phyloP scores from a whole-genome alignment of 371 early-diverging fungal species.

The Capillidium rhysosporum region DNA sequence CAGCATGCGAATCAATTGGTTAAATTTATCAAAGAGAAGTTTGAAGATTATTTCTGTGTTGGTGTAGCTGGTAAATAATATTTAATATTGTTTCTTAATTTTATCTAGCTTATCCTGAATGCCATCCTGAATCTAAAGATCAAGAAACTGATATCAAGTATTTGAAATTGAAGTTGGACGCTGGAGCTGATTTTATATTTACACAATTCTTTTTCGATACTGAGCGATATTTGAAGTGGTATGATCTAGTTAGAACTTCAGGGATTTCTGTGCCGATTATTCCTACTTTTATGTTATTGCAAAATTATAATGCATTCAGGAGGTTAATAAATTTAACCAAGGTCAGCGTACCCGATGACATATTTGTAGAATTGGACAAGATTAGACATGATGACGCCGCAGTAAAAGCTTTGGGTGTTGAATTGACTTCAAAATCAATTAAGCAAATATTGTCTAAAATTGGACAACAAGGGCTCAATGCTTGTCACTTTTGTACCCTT shows the following conservation, averaged over 20 bases:
- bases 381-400: constrained; percentile 67
- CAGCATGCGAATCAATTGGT: constrained; percentile 81
- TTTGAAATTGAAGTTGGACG: constrained; percentile 69
- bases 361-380: constrained; percentile 15
- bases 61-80: constrained; percentile 57
- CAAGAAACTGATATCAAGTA: constrained; percentile 29
- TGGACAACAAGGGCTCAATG: too few species aligned
- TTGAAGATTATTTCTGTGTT: constrained; percentile 86
- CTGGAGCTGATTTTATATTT: constrained; percentile 87
- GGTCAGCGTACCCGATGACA: constrained; percentile 47
- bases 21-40: constrained; percentile 56
- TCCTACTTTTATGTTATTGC: constrained; percentile 90
- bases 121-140: constrained; percentile 48
- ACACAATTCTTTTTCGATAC: constrained; percentile 85
- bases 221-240: constrained; percentile 45
- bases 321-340: constrained; percentile 67
- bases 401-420: constrained; percentile 80
- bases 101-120: constrained; percentile 69
- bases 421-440: constrained; percentile 50
- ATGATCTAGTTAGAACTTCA: constrained; percentile 13
- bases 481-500: constrained; percentile 56
- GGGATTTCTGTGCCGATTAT: constrained; percentile 75
- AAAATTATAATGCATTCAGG: constrained; percentile 73
- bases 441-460: constrained; percentile 26
- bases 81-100: background rate